phyloP scores from a whole-genome alignment of 2,329 filamentous ascomycete species.

The Hortaea sp. region DNA sequence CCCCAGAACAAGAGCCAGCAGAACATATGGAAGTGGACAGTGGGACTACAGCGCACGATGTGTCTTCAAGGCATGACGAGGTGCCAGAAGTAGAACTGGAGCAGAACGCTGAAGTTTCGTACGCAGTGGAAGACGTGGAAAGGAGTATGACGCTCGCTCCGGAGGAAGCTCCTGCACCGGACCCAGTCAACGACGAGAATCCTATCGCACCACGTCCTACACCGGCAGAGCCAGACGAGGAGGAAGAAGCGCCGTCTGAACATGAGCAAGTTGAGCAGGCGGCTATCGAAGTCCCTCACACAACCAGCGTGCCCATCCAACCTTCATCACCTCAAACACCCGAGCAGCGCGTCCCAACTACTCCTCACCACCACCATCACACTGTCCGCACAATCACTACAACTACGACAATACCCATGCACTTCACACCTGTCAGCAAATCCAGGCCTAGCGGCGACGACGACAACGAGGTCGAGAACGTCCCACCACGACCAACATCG shows the following conservation, averaged over 20 bases:
- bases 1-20: slow-evolving; percentile 9
- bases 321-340: slow-evolving; percentile 25
- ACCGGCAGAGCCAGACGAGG: slow-evolving; percentile 7
- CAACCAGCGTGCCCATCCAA: slow-evolving; percentile 13
- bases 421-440: slow-evolving; percentile 34
- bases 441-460: slow-evolving; percentile 4
- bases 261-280: slow-evolving; percentile 2
- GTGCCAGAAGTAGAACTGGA: slow-evolving; percentile 1
- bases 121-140: slow-evolving; percentile 10
- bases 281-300: not conserved
- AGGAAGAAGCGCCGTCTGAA: slow-evolving; percentile 1
- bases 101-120: not conserved
- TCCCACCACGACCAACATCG: slow-evolving; percentile 3
- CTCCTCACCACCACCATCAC: slow-evolving; percentile 13
- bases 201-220: slow-evolving; percentile 11
- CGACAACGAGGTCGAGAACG: slow-evolving; percentile 13
- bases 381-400: slow-evolving; percentile 35
- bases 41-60: slow-evolving; percentile 27
- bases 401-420: slow-evolving; percentile 39
- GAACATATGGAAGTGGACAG: slow-evolving; percentile 22
- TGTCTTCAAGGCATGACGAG: not conserved
- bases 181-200: slow-evolving; percentile 6
- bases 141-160: slow-evolving; percentile 17
- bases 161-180: slow-evolving; percentile 2
- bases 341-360: slow-evolving; percentile 12